Evolutionary conservation across 768 basidiomycete genomes (phyloP), one percentile per base, ranked within the genome.

Genomic region (Naganishia vishniacii): DNA sequence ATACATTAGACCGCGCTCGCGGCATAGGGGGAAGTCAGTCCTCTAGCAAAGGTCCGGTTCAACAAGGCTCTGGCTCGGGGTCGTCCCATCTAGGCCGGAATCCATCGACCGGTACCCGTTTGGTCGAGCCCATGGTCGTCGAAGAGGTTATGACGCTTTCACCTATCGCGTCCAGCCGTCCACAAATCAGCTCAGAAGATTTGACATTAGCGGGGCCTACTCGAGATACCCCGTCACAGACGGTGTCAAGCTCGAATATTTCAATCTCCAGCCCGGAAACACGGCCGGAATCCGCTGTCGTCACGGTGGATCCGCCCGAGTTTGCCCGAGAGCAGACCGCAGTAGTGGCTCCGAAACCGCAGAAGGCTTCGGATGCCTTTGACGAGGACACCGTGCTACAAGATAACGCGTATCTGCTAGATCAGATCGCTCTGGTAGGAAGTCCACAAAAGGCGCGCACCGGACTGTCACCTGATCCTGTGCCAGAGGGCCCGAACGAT

Each of bases 351-450:
- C 64, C 64, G 20, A 65, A 42, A 23, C 64, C 64, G 6, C 64
- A 59, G 40, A 65, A 59, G 37, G 32, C 64, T 3, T 32, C 32
- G 4, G 53, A 61, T 12, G 58, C 47, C 15, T 48, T 65, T 23
- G 64, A 65, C 23, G 59, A 59, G 23, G 59, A 49, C n/a, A 23
- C 59, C 9, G 64, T 65, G 15, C 48, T 74, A 4, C 67, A 71
- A 15, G 71, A 76, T 42, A 71, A 76, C 58, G 71, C 48, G 4
- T 63, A 63, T 31, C 29, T 63, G 37, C 18, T 63, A 47, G 64
- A 49, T 31, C 45, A 48, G 26, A 59, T 59, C 26, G 56, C 45
- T 29, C 41, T 59, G 25, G 41, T 20, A 3, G 56, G 23, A 20
- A 60, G 56, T 40, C 60, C 48, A 34, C 40, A 34, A 20, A 61